Conservation (phyloP, 148 eudicot genomes). For the Chenopodium formosanum region DNA sequence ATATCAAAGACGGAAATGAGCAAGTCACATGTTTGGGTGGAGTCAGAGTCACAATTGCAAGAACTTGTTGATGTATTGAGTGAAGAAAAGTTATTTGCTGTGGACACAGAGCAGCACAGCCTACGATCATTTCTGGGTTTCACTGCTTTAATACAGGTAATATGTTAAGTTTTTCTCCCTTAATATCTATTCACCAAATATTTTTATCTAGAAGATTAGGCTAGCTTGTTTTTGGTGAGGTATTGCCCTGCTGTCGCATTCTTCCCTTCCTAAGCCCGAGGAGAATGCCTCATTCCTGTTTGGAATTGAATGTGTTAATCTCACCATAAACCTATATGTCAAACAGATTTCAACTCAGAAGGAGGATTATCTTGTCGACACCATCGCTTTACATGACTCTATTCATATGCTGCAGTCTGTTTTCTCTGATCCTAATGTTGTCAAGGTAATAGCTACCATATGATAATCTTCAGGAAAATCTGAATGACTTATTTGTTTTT, state of each 20-base stretch:
- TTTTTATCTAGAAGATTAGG: neutral
- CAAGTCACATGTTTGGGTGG: conserved; percentile 66
- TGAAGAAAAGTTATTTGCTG: conserved; percentile 67
- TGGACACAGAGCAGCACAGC: conserved; percentile 97
- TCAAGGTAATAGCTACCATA: conserved; percentile 57
- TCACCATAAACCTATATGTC: neutral
- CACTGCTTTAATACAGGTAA: conserved; percentile 87
- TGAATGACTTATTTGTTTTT: no score
- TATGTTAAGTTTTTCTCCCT: neutral
- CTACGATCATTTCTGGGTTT: conserved; percentile 84
- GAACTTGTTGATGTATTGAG: conserved; percentile 63
- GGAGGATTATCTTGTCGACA: conserved; percentile 85
- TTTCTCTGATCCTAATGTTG: conserved; percentile 73
- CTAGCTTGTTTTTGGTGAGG: no score
- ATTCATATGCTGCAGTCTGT: conserved; percentile 70
- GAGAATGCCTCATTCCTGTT: no score
- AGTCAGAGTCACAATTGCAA: conserved; percentile 57
- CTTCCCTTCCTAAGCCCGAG: no score
- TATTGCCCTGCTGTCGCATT: no score
- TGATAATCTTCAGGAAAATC: neutral
- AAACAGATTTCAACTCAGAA: conserved; percentile 70
- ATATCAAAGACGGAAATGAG: conserved; percentile 37
- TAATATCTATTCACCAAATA: conserved; percentile 1
- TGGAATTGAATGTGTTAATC: neutral
- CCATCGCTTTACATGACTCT: conserved; percentile 78